Evolutionary conservation across 495 filamentous ascomycete species (phyloP), one percentile per base, ranked within the genome.

Genomic region (Talaromyces proteolyticus): DNA sequence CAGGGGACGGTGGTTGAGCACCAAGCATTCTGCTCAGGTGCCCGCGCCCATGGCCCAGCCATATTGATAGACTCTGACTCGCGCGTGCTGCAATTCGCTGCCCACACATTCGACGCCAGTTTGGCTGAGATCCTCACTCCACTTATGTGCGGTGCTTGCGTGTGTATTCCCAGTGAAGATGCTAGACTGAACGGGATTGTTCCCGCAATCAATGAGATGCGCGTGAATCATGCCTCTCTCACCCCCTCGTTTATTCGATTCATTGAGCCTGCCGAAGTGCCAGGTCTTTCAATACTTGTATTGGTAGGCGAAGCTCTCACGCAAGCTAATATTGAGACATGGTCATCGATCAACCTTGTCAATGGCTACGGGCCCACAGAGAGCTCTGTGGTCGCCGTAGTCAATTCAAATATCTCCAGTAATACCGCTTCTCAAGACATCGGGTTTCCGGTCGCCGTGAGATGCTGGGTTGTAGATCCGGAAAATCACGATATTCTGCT

Each of bases 321-420:
- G 19, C 64, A 68, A 36, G 69, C 70, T 3, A 59, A 78, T 49
- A 60, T 79, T 29, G 61, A 66, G 1, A 73, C 67, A 19, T 85
- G 82, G 82, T 78, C 72, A 11, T 67, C 60, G 49, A 69, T 76
- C 26, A 63, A 65, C 62, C 65, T 81, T 44, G 57, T 83, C 51
- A 84, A 84, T 58, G 80, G 68, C 3, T 86, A 84, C 50, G 82
- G 82, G 0, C 82, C 82, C 1, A 73, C 70, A 3, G 74, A 77
- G 50, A 62, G 57, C 49, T 62, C 69, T 44, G 66, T 76, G 16
- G 62, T 64, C 3, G 64, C 68, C 10, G 62, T 61, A 10, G 48
- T 70, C 12, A 76, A 75, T 41, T 53, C 60, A 2, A 60, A 65
- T 23, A 57, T 76, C 18, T 61, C 60, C 36, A 46, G 53, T 18